Percentiles rank a stretch among this genome's conserved stretches.
phyloP scores from a whole-genome alignment of 2,329 filamentous ascomycete species.

The Aureobasidium melanogenum region DNA sequence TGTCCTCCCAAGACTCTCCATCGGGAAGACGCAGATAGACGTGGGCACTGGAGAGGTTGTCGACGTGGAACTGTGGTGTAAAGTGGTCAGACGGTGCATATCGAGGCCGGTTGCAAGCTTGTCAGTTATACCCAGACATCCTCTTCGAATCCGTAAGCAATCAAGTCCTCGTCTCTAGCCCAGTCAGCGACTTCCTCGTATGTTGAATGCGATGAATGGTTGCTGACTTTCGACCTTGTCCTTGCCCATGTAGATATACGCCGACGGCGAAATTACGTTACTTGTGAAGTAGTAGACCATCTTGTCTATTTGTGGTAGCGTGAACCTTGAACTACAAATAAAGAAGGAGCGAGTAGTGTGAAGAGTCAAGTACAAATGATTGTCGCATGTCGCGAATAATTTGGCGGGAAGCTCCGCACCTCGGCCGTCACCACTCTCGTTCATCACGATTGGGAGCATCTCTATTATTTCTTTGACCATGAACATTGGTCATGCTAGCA shows the following conservation, averaged over 20 bases:
- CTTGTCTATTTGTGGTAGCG: neutral
- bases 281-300: constrained; percentile 99
- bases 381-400: neutral
- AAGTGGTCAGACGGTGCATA: neutral
- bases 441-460: neutral
- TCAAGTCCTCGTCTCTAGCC: constrained; percentile 80
- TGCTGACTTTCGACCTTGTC: constrained; percentile 94
- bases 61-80: constrained; percentile 71
- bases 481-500: neutral
- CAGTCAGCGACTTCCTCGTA: constrained; percentile 20
- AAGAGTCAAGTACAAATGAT: neutral
- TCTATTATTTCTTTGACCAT: neutral
- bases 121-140: constrained; percentile 75
- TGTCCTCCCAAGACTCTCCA: constrained; percentile 72
- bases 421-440: neutral
- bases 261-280: constrained; percentile 68
- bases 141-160: constrained; percentile 87
- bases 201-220: constrained; percentile 13
- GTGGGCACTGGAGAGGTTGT: constrained; percentile 94
- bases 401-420: constrained; percentile 5
- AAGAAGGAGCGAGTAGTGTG: neutral
- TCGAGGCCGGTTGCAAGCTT: neutral
- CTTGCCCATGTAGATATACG: constrained; percentile 92
- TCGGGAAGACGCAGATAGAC: constrained; percentile 83
- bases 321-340: neutral